Base-by-base conservation (phyloP, 1,284 basidiomycete species). In the Coniferiporia sulphurascens region DNA sequence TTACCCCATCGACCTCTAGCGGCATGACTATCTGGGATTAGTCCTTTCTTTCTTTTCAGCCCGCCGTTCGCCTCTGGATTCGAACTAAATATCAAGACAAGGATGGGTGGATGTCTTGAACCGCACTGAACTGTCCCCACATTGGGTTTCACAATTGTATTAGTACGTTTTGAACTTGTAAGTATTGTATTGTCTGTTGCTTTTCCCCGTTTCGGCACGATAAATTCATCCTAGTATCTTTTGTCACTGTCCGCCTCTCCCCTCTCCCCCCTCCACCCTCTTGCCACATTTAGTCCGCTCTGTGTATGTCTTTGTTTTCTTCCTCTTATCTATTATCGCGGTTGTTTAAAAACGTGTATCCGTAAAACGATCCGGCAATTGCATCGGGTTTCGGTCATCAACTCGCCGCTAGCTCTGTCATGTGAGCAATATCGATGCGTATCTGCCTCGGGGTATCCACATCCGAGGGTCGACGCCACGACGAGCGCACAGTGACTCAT, bases 1-100 rank as follows among this genome's bases (percentile, higher is more conserved):
- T 32, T 56, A 56, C 41, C 54, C 54, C 21, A 12, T 56, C 21
- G 54, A 56, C 54, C 34, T 48, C 8, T 56, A 56, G 17, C 44
- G 17, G 19, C 17, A 46, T n/a, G 9, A 27, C 27, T 27, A 27
- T 27, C 27, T 27, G 27, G 27, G 27, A 27, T 27, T 27, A 27
- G 27, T 27, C n/a, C n/a, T n/a, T 27, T 27, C 5, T 27, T 27
- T 27, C 5, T 27, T 27, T 27, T 5, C 27, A 27, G 27, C 27
- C 27, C 27, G 27, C 27, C 27, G 38, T 12, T 41, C 38, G 9
- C 9, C 15, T 41, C 15, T 8, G 38, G 38, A 41, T 8, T 41
- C 12, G 3, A 8, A 15, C 9, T 12, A 41, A 15, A 41, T 41
- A 12, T 41, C 12, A 15, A 41, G 15, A 41, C 12, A 41, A 41